Base-by-base conservation (phyloP, 2,329 filamentous ascomycete genomes). In the Diaporthe longicolla region DNA sequence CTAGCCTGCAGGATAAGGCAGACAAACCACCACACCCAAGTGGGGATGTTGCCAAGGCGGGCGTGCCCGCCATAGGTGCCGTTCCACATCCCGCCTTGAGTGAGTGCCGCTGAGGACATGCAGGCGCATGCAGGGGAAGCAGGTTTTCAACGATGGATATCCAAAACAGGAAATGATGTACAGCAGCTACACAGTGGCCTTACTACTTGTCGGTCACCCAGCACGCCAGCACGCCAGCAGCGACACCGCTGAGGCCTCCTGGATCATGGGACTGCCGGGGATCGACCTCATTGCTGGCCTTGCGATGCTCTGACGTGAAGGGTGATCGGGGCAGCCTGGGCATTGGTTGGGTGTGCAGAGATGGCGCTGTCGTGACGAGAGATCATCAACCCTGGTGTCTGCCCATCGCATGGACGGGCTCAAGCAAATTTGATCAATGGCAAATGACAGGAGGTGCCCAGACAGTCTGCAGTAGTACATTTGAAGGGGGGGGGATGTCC, bases 51-150 rank as follows among this genome's bases (percentile, higher is more conserved):
- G 61, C 61, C 61, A 66, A 66, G 61, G 61, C 61, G 61, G 61
- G 61, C 43, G 45, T 24, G 29, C 61, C 61, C 61, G 61, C n/a
- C 61, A 35, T 11, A 13, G 61, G 26, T 50, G 43, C 43, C 61
- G 43, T 10, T 24, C 61, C 45, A 45, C 21, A 66, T 45, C 29
- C 35, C 61, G 29, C 43, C 21, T 40, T 40, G 37, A 40, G 24
- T 17, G 43, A 65, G 45, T 52, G 61, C 61, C 61, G 61, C 26
- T 52, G 45, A 35, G 7, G 26, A 4, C 29, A 35, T 35, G 29
- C 43, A 50, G 43, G 32, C 21, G 40, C 29, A 52, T 66, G 61
- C 61, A 66, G 61, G 61, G 61, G 69, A 71, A 71, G 55, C 69
- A 71, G 55, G 69, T 71, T 71, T 66, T 40, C 29, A 37, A 45